A percentile compares a stretch with the other conserved stretches of the same genome.
Evolutionary conservation across 495 filamentous ascomycete genomes (phyloP).

Genomic region (Neurospora sp.): DNA sequence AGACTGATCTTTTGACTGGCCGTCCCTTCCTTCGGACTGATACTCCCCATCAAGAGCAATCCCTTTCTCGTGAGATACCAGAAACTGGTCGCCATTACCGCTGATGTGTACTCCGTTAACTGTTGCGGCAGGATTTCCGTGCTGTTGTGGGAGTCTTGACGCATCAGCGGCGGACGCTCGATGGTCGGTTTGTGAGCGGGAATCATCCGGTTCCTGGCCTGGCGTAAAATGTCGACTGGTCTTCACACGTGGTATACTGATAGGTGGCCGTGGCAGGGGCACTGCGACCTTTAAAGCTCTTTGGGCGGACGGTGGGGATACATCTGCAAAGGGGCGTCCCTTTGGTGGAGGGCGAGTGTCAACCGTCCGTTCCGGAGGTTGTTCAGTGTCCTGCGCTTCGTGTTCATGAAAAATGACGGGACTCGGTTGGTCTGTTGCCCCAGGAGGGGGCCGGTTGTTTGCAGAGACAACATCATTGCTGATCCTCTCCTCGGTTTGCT

Average conservation of each 20-base stretch:
- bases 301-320: neutral
- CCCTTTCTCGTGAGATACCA: neutral
- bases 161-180: neutral
- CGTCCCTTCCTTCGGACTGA: neutral
- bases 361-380: neutral
- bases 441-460: neutral
- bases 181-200: neutral
- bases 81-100: neutral
- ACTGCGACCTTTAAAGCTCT: neutral
- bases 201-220: neutral
- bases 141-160: neutral
- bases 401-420: neutral
- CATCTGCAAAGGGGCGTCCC: neutral
- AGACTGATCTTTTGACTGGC: neutral
- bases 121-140: neutral
- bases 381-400: neutral
- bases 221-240: neutral
- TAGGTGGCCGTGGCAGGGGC: neutral
- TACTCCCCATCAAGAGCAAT: neutral
- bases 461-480: neutral
- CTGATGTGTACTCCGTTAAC: neutral
- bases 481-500: neutral
- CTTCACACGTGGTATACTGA: neutral
- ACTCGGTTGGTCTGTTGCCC: neutral
- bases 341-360: neutral